Evolutionary conservation across 106 monocot genomes (phyloP).

Genomic region (Apostasia ramifera): DNA sequence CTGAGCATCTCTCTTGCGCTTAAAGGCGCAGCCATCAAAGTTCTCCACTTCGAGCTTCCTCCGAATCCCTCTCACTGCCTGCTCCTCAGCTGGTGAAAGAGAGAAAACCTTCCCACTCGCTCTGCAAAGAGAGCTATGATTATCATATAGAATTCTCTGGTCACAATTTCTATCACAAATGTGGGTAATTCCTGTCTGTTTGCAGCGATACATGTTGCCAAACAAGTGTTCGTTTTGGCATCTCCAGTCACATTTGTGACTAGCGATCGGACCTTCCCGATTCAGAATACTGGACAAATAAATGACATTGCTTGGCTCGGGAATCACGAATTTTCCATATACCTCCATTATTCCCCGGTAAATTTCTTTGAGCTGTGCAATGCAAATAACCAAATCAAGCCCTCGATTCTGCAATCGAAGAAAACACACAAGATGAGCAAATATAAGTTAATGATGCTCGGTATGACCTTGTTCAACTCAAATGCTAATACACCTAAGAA

Average conservation of each 20-base stretch:
- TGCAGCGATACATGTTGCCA: slow-evolving; percentile 95
- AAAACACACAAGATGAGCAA: neutral
- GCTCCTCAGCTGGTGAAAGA: slow-evolving; percentile 70
- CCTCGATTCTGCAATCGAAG: slow-evolving; percentile 18
- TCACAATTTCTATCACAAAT: slow-evolving; percentile 98
- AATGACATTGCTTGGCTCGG: slow-evolving; percentile 55
- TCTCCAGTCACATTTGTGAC: slow-evolving; percentile 87
- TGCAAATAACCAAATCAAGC: neutral
- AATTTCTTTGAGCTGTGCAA: neutral
- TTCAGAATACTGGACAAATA: slow-evolving; percentile 49
- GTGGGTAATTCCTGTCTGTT: slow-evolving; percentile 78
- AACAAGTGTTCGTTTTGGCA: slow-evolving; percentile 93
- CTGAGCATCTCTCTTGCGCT: slow-evolving; percentile 75
- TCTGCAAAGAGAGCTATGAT: slow-evolving; percentile 97
- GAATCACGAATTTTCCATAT: slow-evolving; percentile 47
- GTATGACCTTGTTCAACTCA: too few relatives aligned
- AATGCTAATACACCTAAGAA: too few relatives aligned
- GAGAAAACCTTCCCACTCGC: slow-evolving; percentile 90
- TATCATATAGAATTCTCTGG: slow-evolving; percentile 98
- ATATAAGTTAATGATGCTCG: neutral
- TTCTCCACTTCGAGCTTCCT: slow-evolving; percentile 74
- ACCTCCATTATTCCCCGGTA: slow-evolving; percentile 36
- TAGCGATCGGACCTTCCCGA: slow-evolving; percentile 42
- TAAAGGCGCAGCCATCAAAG: slow-evolving; percentile 57
- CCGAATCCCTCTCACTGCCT: slow-evolving; percentile 86